Conservation (phyloP, 345 rosid species). For the Viola odorata region DNA sequence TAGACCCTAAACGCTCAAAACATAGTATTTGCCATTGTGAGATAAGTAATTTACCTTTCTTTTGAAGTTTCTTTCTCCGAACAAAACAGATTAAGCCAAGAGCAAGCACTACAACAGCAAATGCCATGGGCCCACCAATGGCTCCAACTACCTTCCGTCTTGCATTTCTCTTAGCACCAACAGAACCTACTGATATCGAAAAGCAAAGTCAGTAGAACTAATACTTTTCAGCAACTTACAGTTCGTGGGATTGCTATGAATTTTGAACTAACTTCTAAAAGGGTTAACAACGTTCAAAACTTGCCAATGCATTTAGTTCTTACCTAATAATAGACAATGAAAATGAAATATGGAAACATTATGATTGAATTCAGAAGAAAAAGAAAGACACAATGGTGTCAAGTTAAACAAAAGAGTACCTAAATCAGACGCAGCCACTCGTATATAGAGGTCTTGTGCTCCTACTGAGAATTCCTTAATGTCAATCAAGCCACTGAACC, state of each 20-base stretch:
- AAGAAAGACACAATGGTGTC: not conserved
- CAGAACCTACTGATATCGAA: not conserved
- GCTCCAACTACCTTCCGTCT: not conserved
- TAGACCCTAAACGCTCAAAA: not conserved
- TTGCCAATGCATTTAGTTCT: too few species aligned
- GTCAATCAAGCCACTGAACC: not conserved
- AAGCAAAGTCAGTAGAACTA: not conserved
- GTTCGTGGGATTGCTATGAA: not conserved
- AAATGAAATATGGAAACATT: not conserved
- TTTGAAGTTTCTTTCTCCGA: not conserved
- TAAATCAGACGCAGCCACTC: not conserved
- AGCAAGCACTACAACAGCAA: not conserved
- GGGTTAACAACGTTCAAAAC: not conserved
- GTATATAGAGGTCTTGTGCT: slow-evolving; percentile 1
- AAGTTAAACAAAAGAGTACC: not conserved
- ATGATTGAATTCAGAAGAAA: not conserved
- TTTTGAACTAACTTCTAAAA: not conserved
- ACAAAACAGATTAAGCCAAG: not conserved
- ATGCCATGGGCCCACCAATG: not conserved
- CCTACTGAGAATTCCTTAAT: not conserved
- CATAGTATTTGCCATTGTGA: not conserved
- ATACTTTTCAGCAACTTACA: not conserved
- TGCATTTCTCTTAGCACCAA: not conserved
- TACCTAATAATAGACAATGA: not conserved
- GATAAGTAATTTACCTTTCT: not conserved